Evolutionary conservation across 2,329 filamentous ascomycete genomes (phyloP).

Genomic region (Thielaviopsis euricoi): DNA sequence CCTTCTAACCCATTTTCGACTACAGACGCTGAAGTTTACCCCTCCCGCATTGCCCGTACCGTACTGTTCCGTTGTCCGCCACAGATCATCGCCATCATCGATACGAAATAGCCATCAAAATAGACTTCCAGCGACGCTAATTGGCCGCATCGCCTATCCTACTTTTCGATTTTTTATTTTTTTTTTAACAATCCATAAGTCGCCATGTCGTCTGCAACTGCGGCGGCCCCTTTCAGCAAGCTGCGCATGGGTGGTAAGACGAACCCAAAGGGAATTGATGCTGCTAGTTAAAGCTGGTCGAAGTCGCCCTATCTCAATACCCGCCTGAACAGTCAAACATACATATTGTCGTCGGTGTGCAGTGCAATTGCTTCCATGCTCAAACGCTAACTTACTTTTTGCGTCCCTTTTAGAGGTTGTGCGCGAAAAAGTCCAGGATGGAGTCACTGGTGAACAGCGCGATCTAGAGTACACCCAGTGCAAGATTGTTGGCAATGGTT

Average conservation of each 20-base stretch:
- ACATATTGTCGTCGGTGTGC: conserved; percentile 7
- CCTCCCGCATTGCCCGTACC: conserved; percentile 8
- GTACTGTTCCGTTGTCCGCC: conserved; percentile 3
- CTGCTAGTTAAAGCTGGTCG: background rate
- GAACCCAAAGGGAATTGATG: conserved; percentile 8
- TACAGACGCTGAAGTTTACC: conserved; percentile 8
- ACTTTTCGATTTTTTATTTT: background rate
- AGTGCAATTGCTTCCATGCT: conserved; percentile 1
- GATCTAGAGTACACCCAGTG: conserved; percentile 98
- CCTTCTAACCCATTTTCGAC: conserved; percentile 8
- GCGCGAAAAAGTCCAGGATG: conserved; percentile 97
- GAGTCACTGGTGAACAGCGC: conserved; percentile 86
- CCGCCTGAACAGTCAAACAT: background rate
- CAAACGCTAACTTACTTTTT: conserved; percentile 14
- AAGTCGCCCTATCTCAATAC: background rate
- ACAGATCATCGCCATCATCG: conserved; percentile 5
- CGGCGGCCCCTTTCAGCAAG: conserved; percentile 72
- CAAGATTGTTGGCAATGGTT: conserved; percentile 98
- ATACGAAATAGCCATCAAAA: background rate
- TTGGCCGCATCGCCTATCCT: background rate
- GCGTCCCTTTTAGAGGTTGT: conserved; percentile 57
- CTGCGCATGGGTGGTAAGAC: conserved; percentile 93
- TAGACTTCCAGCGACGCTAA: background rate
- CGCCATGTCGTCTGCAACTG: conserved; percentile 19
- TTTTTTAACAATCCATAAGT: background rate